Evolutionary conservation across 352 stramenopile genomes (phyloP).

Genomic region (Pilasporangium apinafurcum): DNA sequence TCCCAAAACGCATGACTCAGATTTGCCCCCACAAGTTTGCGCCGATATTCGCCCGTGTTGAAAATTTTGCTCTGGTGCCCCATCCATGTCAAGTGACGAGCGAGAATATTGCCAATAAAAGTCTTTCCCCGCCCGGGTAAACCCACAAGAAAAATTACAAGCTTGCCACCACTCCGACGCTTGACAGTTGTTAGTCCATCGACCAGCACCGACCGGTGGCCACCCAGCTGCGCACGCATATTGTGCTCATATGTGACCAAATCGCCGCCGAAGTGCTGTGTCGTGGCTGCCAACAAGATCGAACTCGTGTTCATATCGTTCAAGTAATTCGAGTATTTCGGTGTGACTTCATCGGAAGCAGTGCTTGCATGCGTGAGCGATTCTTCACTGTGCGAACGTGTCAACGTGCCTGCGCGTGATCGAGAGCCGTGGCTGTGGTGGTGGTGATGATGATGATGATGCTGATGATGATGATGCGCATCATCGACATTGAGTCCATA

Average conservation of each 20-base stretch:
- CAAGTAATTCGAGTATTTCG: slow-evolving; percentile 73
- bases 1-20: slow-evolving; percentile 82
- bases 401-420: slow-evolving; percentile 47
- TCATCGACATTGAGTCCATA: slow-evolving; percentile 60
- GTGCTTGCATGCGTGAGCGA: slow-evolving; percentile 23
- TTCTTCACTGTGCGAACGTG: slow-evolving; percentile 69
- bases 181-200: slow-evolving; percentile 21
- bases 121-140: slow-evolving; percentile 79
- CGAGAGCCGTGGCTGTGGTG: slow-evolving; percentile 14
- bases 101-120: slow-evolving; percentile 79
- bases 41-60: slow-evolving; percentile 80
- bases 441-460: slow-evolving; percentile 14
- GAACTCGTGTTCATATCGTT: slow-evolving; percentile 60
- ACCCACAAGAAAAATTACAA: slow-evolving; percentile 79
- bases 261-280: slow-evolving; percentile 82
- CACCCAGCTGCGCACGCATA: slow-evolving; percentile 54
- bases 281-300: slow-evolving; percentile 69
- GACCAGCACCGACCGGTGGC: slow-evolving; percentile 65
- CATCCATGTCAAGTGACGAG: slow-evolving; percentile 83
- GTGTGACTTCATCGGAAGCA: slow-evolving; percentile 10
- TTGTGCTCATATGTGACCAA: slow-evolving; percentile 78
- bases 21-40: slow-evolving; percentile 50
- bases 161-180: slow-evolving; percentile 50
- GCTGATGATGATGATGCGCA: slow-evolving; percentile 11
- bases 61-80: slow-evolving; percentile 76